Conservation (phyloP, 768 basidiomycete species). For the Boletus insuetus region DNA sequence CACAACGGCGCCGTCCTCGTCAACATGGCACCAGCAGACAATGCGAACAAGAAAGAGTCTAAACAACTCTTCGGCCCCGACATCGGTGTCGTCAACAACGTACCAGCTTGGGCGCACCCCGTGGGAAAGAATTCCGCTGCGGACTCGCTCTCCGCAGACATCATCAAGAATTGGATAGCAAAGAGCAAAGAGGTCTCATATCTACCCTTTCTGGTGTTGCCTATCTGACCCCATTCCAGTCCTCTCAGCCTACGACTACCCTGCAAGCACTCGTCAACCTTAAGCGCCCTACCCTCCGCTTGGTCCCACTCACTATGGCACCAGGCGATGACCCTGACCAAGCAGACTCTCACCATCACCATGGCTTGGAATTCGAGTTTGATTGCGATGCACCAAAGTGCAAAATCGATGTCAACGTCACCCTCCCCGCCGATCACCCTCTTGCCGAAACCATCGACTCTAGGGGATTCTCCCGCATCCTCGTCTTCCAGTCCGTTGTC, state of each 20-base stretch:
- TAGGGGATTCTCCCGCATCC: slow-evolving; percentile 28
- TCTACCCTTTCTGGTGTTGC: neutral
- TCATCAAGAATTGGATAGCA: slow-evolving; percentile 80
- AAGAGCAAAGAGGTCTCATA: slow-evolving; percentile 75
- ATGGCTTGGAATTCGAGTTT: slow-evolving; percentile 87
- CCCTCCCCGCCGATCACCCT: slow-evolving; percentile 64
- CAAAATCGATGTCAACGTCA: slow-evolving; percentile 72
- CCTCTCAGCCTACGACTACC: slow-evolving; percentile 85
- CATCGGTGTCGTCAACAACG: slow-evolving; percentile 70
- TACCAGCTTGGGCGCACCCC: slow-evolving; percentile 67
- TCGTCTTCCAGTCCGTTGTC: slow-evolving; percentile 49
- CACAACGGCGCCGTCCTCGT: slow-evolving; percentile 33
- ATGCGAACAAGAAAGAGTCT: slow-evolving; percentile 48
- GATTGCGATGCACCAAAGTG: slow-evolving; percentile 90
- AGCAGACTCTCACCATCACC: slow-evolving; percentile 54
- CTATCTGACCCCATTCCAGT: slow-evolving; percentile 36
- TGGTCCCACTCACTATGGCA: slow-evolving; percentile 57
- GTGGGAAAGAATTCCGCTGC: slow-evolving; percentile 60
- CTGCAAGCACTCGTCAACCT: slow-evolving; percentile 93
- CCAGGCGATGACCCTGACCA: slow-evolving; percentile 46
- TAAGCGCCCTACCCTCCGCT: slow-evolving; percentile 82
- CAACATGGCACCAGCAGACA: slow-evolving; percentile 19
- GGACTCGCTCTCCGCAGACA: slow-evolving; percentile 77
- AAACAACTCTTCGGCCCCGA: slow-evolving; percentile 86
- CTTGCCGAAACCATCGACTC: slow-evolving; percentile 42